Percentiles rank a stretch among this genome's conserved stretches.
These are phyloP conservation scores for Boletus smithii DNA, from an alignment of 1,284 basidiomycete genomes.

Conservation along the genomic window DNA sequence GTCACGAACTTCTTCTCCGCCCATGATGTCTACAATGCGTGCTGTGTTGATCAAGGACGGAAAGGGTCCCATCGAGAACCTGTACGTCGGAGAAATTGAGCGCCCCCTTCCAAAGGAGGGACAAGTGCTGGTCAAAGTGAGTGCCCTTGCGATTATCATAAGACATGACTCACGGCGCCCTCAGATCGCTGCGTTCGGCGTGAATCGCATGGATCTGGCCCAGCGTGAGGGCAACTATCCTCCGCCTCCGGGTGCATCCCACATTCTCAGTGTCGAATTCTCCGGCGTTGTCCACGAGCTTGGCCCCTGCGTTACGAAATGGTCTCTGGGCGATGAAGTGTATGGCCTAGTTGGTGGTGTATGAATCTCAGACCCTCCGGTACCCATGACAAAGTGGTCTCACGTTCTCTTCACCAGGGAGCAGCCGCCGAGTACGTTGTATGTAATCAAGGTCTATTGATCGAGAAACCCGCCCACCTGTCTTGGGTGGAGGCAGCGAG, in stretches of 20 bases:
- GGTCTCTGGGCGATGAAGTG: constrained; percentile 81
- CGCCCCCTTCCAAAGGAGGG: constrained; percentile 54
- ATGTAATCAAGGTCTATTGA: constrained; percentile 63
- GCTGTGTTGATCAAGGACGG: constrained; percentile 81
- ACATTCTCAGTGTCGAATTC: constrained; percentile 91
- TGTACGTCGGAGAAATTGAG: constrained; percentile 76
- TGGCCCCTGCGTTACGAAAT: constrained; percentile 53
- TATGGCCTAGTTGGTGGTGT: constrained; percentile 76
- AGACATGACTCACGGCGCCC: constrained; percentile 1
- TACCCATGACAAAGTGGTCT: constrained; percentile 7
- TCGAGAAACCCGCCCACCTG: constrained; percentile 74
- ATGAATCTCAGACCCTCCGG: constrained; percentile 23
- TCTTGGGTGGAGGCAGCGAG: constrained; percentile 83
- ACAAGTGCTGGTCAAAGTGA: constrained; percentile 76
- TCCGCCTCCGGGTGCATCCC: constrained; percentile 70
- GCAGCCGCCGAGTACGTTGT: constrained; percentile 90
- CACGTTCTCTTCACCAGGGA: constrained; percentile 49
- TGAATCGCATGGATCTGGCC: constrained; percentile 85
- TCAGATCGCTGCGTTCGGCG: constrained; percentile 76
- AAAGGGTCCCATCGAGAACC: constrained; percentile 72
- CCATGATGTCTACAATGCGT: constrained; percentile 54
- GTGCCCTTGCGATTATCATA: constrained; percentile 10
- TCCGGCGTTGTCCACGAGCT: constrained; percentile 67
- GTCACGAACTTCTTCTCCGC: neutral
- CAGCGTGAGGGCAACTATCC: constrained; percentile 82